Percentiles rank a stretch among this genome's conserved stretches.
Evolutionary conservation across 73 alveolate species (phyloP).

Genomic region (Paramecium biaurelia): DNA sequence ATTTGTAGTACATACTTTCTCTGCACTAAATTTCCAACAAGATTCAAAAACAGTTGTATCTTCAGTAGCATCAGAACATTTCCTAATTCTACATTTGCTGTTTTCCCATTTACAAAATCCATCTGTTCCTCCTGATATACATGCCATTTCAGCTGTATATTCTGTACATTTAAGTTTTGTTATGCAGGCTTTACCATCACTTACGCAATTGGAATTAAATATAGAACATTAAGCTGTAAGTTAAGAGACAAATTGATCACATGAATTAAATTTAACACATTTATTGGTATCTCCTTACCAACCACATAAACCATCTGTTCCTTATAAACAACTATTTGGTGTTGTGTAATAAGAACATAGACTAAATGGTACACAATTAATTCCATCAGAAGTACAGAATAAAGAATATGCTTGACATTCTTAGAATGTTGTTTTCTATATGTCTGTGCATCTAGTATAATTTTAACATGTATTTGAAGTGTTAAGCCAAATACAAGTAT

Average conservation of each 20-base stretch:
- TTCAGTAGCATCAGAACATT: slow-evolving; percentile 43
- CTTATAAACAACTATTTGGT: background rate
- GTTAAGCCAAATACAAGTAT: slow-evolving; percentile 37
- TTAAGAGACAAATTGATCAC: background rate
- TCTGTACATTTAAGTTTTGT: background rate
- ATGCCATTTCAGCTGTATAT: background rate
- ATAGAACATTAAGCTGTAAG: background rate
- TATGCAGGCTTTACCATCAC: slow-evolving; percentile 14
- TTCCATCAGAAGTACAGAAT: slow-evolving; percentile 15
- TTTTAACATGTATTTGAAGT: background rate
- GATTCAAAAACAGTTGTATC: background rate
- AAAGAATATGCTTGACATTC: background rate
- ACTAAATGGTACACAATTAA: background rate
- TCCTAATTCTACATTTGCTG: background rate
- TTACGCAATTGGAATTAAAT: background rate
- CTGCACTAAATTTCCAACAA: background rate
- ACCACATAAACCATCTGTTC: slow-evolving; percentile 21
- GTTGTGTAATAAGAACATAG: background rate
- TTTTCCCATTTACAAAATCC: slow-evolving; percentile 25
- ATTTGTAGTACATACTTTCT: background rate
- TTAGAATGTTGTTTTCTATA: background rate
- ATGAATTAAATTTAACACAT: background rate
- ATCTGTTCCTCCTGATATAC: background rate
- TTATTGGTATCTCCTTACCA: background rate
- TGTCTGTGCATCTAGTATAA: slow-evolving; percentile 9